phyloP scores from a whole-genome alignment of 768 basidiomycete species.

The Hydnum rufescens region DNA sequence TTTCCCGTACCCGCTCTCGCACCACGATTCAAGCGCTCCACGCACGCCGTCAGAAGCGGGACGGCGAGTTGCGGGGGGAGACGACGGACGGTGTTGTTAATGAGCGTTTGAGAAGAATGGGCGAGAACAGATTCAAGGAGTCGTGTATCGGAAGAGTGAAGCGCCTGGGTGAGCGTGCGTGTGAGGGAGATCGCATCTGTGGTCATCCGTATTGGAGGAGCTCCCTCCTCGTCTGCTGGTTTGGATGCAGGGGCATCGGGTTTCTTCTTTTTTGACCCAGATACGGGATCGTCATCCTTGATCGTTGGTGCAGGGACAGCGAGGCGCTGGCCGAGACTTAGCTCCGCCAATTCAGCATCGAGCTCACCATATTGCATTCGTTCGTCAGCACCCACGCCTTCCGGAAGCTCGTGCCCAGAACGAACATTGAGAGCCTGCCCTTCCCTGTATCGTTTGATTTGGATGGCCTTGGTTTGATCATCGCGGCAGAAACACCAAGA shows the following conservation, averaged over 20 bases:
- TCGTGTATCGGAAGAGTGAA: constrained; percentile 83
- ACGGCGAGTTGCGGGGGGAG: constrained; percentile 76
- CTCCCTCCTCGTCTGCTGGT: neutral
- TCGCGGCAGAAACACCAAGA: neutral
- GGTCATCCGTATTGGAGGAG: constrained; percentile 11
- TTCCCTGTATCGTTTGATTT: constrained; percentile 47
- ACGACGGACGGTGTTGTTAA: constrained; percentile 70
- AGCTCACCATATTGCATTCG: too few relatives aligned
- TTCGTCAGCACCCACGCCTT: constrained; percentile 35
- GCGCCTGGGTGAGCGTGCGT: constrained; percentile 83
- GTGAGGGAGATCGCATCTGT: constrained; percentile 45
- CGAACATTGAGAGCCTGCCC: constrained; percentile 36
- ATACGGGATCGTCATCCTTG: constrained; percentile 20
- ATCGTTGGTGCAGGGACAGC: constrained; percentile 20
- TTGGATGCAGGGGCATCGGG: neutral
- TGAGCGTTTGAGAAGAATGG: constrained; percentile 62
- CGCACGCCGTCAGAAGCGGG: constrained; percentile 68
- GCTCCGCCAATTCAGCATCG: constrained; percentile 72
- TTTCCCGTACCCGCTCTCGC: constrained; percentile 34
- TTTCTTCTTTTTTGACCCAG: constrained; percentile 10
- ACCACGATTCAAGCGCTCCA: constrained; percentile 70
- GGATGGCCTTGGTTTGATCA: constrained; percentile 11
- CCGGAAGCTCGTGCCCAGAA: constrained; percentile 39
- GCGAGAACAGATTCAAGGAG: constrained; percentile 72
- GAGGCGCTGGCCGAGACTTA: constrained; percentile 83